Evolutionary conservation across 495 filamentous ascomycete genomes (phyloP).

Genomic region (Astrothelium macrocarpum): DNA sequence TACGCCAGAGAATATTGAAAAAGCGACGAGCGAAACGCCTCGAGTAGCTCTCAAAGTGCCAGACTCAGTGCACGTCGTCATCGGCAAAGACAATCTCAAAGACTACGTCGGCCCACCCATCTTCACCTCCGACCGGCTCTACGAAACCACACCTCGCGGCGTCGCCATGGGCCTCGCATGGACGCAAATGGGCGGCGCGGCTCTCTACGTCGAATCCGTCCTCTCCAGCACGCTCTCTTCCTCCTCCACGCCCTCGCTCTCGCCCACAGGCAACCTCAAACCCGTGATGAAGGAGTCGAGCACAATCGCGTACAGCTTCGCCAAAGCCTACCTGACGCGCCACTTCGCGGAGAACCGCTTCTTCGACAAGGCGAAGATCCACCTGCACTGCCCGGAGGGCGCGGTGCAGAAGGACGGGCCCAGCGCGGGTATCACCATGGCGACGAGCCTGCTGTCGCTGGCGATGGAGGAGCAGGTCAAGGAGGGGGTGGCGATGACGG

Average conservation of each 20-base stretch:
- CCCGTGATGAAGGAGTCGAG: constrained; percentile 98
- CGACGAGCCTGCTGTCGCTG: constrained; percentile 77
- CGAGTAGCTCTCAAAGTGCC: constrained; percentile 77
- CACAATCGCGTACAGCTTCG: constrained; percentile 87
- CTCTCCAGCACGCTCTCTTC: constrained; percentile 68
- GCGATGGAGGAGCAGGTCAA: constrained; percentile 69
- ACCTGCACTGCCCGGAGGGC: constrained; percentile 95
- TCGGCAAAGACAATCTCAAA: constrained; percentile 82
- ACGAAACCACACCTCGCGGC: constrained; percentile 89
- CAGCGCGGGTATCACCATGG: constrained; percentile 95
- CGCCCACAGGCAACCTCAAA: constrained; percentile 90
- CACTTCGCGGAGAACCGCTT: constrained; percentile 83
- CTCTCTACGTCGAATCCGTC: constrained; percentile 95
- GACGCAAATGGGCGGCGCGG: constrained; percentile 96
- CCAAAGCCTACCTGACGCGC: constrained; percentile 77
- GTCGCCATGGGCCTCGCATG: constrained; percentile 98
- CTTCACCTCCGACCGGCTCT: constrained; percentile 91
- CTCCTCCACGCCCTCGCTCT: constrained; percentile 64
- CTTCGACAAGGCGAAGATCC: constrained; percentile 91
- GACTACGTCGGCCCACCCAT: constrained; percentile 96
- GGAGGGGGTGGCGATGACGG: constrained; percentile 93
- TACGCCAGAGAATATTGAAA: constrained; percentile 50
- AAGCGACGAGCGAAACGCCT: constrained; percentile 65
- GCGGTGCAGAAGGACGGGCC: constrained; percentile 95
- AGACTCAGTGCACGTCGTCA: constrained; percentile 74